Base-by-base conservation (phyloP, 306 rosid species). In the Sicyos baderoa region DNA sequence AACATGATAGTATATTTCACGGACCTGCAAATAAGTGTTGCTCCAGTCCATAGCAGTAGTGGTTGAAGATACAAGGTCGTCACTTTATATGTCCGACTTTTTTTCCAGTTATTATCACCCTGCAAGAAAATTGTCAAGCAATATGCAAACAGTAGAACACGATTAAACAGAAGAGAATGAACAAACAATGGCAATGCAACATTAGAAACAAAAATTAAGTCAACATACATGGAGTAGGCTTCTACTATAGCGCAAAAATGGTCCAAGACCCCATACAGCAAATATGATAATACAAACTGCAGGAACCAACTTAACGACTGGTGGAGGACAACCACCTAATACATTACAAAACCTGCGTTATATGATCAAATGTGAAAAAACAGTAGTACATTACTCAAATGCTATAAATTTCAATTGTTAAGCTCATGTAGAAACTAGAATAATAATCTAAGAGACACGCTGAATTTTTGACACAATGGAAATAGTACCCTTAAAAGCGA, bases 21-120 rank as follows among this genome's bases (percentile, higher is more conserved):
- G 54, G 6, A 89, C 97, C 97, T 92, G 97, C 96, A 92, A 75
- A 92, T 80, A 76, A 92, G 90, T 78, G 85, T 44, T 62, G 89
- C 91, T 82, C 95, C 97, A 8, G 74, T 68, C 97, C 97, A 92
- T 55, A 92, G 84, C 66, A 92, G 75, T 82, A 87, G 59, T 70
- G 97, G 97, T 71, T 58, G 97, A 76, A 92, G 75, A 80, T 86
- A 92, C 6, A 91, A 86, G 61, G 85, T 83, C 64, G 82, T 79
- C 44, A 92, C 72, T 75, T 83, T 70, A 79, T 78, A 76, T 32
- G 92, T 86, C 52, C 70, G 75, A 76, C 96, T 89, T 84, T 87
- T 92, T 79, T 89, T 89, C 97, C 97, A 92, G 73, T 79, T 84
- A 72, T 47, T 83, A 77, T 92, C 97, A 73, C 72, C 82, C 97